Base-by-base conservation (phyloP, 2,329 filamentous ascomycete genomes). In the Penicillium digitatum region DNA sequence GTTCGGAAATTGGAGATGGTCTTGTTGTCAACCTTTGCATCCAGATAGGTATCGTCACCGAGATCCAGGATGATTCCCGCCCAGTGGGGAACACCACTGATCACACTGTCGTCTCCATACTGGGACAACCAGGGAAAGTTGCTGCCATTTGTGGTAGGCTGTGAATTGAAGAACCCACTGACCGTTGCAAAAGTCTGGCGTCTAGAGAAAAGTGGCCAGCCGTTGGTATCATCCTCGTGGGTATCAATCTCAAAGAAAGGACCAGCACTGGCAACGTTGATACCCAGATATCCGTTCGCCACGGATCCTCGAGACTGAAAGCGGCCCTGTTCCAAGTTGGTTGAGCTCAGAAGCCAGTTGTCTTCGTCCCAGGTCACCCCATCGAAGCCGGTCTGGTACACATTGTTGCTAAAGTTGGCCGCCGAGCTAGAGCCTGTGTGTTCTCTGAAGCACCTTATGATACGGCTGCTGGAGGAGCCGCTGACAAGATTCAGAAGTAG, bases 81-180 rank as follows among this genome's bases (percentile, higher is more conserved):
- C 79, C 85, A 87, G 66, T 89, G 87, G 7, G 87, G 87, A 16
- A 90, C 79, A 24, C 87, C 87, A 48, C 81, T 82, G 58, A 89
- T 87, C 48, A 87, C 85, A 62, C 82, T 87, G 64, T 90, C 87
- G 54, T 82, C 82, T 7, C 86, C 86, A 70, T 87, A 87, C 61
- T 89, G 82, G 53, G 82, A 78, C 40, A 90, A 69, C 86, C 87
- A 89, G 0, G 79, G 78, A 61, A 86, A 88, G 62, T 89, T 89
- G 7, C 81, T 81, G 0, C 80, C 79, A 42, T 82, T 84, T 0
- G 80, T 82, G 29, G 76, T 79, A 3, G 78, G 76, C 65, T 88
- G 83, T 3, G 76, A 76, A 58, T 87, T 79, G 67, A 80, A 89
- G 65, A 89, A 88, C 1, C 86, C 86, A 5, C 83, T 80, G 27